Evolutionary conservation across 2,329 filamentous ascomycete genomes (phyloP), one percentile per base, ranked within the genome.

Genomic region (Clonostachys chloroleuca): DNA sequence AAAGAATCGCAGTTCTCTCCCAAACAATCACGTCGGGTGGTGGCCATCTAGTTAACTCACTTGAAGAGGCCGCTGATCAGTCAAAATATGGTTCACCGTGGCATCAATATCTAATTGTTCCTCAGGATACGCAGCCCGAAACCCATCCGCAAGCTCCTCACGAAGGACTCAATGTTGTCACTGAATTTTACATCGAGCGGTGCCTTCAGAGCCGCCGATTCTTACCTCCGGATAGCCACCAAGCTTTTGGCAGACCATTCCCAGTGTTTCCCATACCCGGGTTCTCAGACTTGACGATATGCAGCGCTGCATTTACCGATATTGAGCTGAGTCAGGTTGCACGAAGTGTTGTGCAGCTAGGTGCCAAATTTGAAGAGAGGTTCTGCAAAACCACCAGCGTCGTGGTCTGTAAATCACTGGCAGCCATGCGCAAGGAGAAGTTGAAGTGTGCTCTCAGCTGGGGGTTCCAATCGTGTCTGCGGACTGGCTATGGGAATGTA

Each of bases 101-200:
- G 1, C 65, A 68, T 46, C 70, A 74, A 12, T 78, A 80, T 51
- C 57, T 82, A 34, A 66, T 83, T 40, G 77, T 83, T 2, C 78
- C 79, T 3, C 80, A 83, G 50, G 60, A 57, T 8, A 75, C 76
- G 0, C 67, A 68, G 13, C 67, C 74, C 2, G 65, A 71, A 2
- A 67, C 68, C 1, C 74, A 76, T 42, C 77, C 66, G 9, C 56
- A 54, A 9, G 48, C 60, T 9, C 56, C 58, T 5, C 62, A 69
- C 42, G 69, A 67, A 17, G 52, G 64, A 30, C 34, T 80, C 8
- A 61, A 74, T 44, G 62, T 78, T 40, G 83, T 95, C 34, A 97
- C 91, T 12, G 91, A 96, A 60, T 95, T 94, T 76, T 99, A 92
- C 79, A 77, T 99, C 45, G 94, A 99, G 67, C 82, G 83, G 43